Percentiles rank a stretch among this genome's conserved stretches.
These are phyloP conservation scores for Austroboletus eburneus DNA, from an alignment of 768 basidiomycete species.

Conservation along the genomic window DNA sequence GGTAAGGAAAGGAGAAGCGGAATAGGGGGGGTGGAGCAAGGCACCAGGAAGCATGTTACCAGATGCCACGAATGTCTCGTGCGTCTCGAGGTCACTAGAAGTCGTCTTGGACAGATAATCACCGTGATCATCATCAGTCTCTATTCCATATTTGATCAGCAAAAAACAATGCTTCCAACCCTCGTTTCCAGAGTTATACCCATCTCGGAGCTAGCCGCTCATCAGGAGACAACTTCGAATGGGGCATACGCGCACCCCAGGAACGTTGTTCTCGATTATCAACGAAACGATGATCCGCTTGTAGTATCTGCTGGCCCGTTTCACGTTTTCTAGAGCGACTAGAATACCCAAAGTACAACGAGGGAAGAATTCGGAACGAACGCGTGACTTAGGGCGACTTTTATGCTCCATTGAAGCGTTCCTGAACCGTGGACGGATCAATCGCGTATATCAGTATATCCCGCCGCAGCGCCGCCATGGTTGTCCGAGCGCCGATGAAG, in stretches of 20 bases:
- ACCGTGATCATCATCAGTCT: conserved; percentile 20
- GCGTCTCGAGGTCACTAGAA: background rate
- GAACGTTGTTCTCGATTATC: conserved; percentile 2
- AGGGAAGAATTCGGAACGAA: too few relatives aligned
- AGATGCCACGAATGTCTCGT: conserved; percentile 1
- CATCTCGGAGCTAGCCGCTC: conserved; percentile 9
- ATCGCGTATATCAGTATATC: too few relatives aligned
- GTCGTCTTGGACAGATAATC: conserved; percentile 16
- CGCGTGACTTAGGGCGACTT: too few relatives aligned
- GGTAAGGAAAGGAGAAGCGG: conserved; percentile 12
- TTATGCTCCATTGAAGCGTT: too few relatives aligned
- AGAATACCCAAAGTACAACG: too few relatives aligned
- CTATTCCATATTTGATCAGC: conserved; percentile 16
- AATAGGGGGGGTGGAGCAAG: background rate
- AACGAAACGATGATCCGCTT: background rate
- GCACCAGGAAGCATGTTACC: conserved; percentile 3
- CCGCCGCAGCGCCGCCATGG: too few relatives aligned
- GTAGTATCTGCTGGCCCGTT: background rate
- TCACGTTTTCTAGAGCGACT: background rate
- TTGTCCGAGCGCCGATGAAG: too few relatives aligned
- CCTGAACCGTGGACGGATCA: too few relatives aligned
- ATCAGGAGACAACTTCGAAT: background rate
- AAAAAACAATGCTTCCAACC: background rate
- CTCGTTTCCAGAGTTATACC: conserved; percentile 4
- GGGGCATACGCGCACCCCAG: background rate